Evolutionary conservation across 2,329 filamentous ascomycete species (phyloP).

Genomic region (Alternaria brassicicola): DNA sequence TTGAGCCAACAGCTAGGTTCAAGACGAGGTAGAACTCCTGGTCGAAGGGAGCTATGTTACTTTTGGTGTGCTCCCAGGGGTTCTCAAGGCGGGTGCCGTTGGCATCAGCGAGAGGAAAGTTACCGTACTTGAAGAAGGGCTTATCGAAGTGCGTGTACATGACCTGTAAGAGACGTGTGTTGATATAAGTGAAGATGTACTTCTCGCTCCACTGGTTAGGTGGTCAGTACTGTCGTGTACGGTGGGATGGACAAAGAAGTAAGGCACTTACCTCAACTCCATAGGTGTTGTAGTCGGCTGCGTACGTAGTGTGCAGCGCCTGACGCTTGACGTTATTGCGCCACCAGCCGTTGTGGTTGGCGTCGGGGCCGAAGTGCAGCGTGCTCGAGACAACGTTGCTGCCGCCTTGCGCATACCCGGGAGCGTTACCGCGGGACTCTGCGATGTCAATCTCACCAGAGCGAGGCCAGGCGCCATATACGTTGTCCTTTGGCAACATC

Average conservation of each 20-base stretch:
- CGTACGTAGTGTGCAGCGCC: conserved; percentile 76
- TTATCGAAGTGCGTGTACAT: conserved; percentile 75
- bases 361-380: conserved; percentile 80
- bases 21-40: conserved; percentile 77
- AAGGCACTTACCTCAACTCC: conserved; percentile 65
- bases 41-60: conserved; percentile 73
- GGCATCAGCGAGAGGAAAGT: conserved; percentile 66
- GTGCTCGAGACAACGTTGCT: conserved; percentile 81
- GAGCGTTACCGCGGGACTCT: conserved; percentile 83
- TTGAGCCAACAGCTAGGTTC: conserved; percentile 76
- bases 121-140: conserved; percentile 70
- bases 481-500: conserved; percentile 77
- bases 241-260: background rate
- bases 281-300: conserved; percentile 73
- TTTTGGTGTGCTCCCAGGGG: conserved; percentile 67
- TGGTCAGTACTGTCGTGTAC: conserved; percentile 4
- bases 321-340: conserved; percentile 78
- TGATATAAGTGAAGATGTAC: conserved; percentile 86
- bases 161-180: conserved; percentile 79
- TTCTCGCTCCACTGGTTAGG: conserved; percentile 72
- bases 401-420: conserved; percentile 75
- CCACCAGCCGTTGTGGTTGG: conserved; percentile 79
- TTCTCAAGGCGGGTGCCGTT: conserved; percentile 71
- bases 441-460: conserved; percentile 86
- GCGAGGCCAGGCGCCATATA: conserved; percentile 77